These are phyloP conservation scores for Boechera retrofracta DNA, from an alignment of 345 rosid species.

Conservation along the genomic window DNA sequence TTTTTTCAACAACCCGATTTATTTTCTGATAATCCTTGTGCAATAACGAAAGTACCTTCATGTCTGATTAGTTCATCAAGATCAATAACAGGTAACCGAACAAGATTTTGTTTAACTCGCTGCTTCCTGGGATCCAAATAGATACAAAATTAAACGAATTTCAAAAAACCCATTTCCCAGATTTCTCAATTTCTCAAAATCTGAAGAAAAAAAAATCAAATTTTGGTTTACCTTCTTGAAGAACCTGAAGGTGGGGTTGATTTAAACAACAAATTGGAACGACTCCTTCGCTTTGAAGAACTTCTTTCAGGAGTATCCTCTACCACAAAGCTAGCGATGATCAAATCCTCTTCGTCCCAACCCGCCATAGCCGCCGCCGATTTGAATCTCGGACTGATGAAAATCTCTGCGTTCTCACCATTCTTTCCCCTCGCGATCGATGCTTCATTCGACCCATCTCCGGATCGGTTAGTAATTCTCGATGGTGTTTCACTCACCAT, in stretches of 20 bases:
- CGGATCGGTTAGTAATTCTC: constrained; percentile 28
- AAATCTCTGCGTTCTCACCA: constrained; percentile 43
- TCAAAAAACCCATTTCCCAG: not conserved
- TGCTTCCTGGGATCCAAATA: constrained; percentile 55
- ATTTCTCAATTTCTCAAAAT: constrained; percentile 9
- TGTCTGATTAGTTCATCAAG: constrained; percentile 57
- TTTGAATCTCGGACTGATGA: constrained; percentile 87
- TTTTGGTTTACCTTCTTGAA: constrained; percentile 70
- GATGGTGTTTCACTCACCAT: constrained; percentile 53
- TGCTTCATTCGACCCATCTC: constrained; percentile 41
- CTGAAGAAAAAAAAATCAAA: constrained; percentile 3
- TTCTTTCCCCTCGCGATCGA: constrained; percentile 37
- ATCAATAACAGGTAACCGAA: constrained; percentile 51
- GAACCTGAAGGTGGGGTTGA: constrained; percentile 70
- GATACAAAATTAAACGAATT: not conserved
- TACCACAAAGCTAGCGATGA: constrained; percentile 72
- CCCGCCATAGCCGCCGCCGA: constrained; percentile 94
- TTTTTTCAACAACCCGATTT: no score
- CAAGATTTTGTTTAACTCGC: constrained; percentile 56
- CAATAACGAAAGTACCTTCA: constrained; percentile 42
- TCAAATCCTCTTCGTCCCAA: constrained; percentile 92
- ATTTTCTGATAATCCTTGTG: no score
- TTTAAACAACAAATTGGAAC: constrained; percentile 59
- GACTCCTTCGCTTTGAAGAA: constrained; percentile 60
- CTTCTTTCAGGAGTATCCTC: constrained; percentile 88